Evolutionary conservation across 768 basidiomycete species (phyloP), one percentile per base, ranked within the genome.

Genomic region (Lepiota subincarnata): DNA sequence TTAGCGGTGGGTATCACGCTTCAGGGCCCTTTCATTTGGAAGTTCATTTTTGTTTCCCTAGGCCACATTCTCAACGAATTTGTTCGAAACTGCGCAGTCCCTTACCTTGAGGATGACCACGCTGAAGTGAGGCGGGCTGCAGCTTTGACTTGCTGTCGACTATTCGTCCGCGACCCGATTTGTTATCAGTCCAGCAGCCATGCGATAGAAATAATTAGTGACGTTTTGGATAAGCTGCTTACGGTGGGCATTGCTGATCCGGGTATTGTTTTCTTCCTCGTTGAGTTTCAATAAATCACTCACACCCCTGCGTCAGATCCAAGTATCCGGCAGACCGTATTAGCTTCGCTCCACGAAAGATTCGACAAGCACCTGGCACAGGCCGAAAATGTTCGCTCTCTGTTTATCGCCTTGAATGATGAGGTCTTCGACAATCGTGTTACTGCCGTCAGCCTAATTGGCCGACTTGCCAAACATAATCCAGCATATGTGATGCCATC

Each of bases 401-500:
- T 99, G 12, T 98, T 98, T 73, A 92, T 98, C 58, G 97, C 95
- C 0, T 77, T 99, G 43, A 98, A 98, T 63, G 97, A 99, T 62
- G 97, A 98, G 65, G 86, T 89, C 6, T 98, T 95, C 68, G 87
- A 89, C 45, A 97, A 97, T 65, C 84, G 97, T 18, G 83, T 92
- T 22, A 84, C 87, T n/a, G 95, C 95, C 2, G 91, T 98, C 48
- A 72, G 73, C 18, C 78, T 98, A 57, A 98, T 99, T 55, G 97
- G 97, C 0, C 85, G 97, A 22, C 80, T 99, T 20, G 92, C 95
- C 2, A 83, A 85, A 60, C 91, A 96, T 69, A 99, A 99, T 63
- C 97, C 97, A 0, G 97, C 97, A 13, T 97, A 98, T 73, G 94
- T 99, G 16, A 98, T 99, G 89, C 96, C 97, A 7, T 93, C 92